Evolutionary conservation across 2,329 filamentous ascomycete species (phyloP).

Genomic region (Trichophyton benhamiae): DNA sequence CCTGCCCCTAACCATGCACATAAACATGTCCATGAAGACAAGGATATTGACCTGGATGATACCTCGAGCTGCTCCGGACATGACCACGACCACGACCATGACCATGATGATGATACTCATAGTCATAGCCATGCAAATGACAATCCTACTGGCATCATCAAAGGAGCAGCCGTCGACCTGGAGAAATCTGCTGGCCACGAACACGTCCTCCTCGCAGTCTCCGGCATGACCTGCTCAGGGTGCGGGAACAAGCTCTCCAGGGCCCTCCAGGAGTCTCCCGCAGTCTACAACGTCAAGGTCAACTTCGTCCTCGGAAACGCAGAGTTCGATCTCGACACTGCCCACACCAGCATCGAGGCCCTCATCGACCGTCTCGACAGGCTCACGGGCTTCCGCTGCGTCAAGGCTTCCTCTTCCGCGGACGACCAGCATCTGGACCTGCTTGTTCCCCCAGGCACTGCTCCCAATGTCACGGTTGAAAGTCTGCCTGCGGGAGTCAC

Average conservation of each 20-base stretch:
- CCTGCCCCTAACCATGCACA: slow-evolving; percentile 3
- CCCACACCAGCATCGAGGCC: slow-evolving; percentile 18
- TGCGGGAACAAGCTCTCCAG: slow-evolving; percentile 15
- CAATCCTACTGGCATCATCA: not conserved
- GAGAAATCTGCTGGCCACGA: slow-evolving; percentile 9
- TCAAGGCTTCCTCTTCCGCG: slow-evolving; percentile 7
- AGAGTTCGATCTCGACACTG: slow-evolving; percentile 30
- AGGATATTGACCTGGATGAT: not conserved
- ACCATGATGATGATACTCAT: not conserved
- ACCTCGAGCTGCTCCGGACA: slow-evolving; percentile 5
- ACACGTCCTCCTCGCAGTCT: slow-evolving; percentile 10
- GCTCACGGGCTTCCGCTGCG: slow-evolving; percentile 15
- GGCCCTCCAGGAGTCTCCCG: slow-evolving; percentile 11
- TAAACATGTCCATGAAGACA: not conserved
- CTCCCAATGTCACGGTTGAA: slow-evolving; percentile 5
- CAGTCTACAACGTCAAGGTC: slow-evolving; percentile 13
- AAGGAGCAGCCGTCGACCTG: slow-evolving; percentile 2
- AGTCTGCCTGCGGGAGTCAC: slow-evolving; percentile 8
- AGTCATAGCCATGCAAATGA: not conserved
- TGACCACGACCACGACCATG: not conserved
- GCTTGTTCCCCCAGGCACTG: slow-evolving; percentile 6
- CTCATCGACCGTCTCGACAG: slow-evolving; percentile 17
- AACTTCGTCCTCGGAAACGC: slow-evolving; percentile 15
- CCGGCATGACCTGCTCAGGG: slow-evolving; percentile 26
- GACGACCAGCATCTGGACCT: slow-evolving; percentile 14